Conservation (phyloP, 2,329 filamentous ascomycete species). For the Trichoderma asperellum region DNA sequence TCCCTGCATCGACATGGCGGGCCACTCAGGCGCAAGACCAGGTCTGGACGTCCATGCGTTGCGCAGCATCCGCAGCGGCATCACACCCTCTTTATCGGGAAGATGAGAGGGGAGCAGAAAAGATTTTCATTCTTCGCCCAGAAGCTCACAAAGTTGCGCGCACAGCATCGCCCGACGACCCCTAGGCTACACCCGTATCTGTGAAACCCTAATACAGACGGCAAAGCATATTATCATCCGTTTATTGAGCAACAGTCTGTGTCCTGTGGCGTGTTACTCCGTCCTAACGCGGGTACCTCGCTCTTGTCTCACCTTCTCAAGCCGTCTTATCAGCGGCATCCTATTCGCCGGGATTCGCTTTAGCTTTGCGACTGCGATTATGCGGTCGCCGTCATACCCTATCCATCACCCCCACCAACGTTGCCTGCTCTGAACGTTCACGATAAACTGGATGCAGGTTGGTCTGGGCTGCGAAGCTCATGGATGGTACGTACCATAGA, state of each 20-base stretch:
- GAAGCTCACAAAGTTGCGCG: not conserved
- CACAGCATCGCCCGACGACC: conserved; percentile 18
- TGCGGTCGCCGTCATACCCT: conserved; percentile 18
- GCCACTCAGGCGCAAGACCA: conserved; percentile 8
- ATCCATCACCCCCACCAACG: not conserved
- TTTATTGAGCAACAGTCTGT: not conserved
- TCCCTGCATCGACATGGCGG: conserved; percentile 1
- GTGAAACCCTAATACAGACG: conserved; percentile 7
- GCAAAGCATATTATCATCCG: not conserved
- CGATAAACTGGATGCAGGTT: not conserved
- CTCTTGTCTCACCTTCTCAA: conserved; percentile 20
- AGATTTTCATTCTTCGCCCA: not conserved
- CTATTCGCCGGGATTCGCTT: conserved; percentile 5
- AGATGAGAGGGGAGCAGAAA: not conserved
- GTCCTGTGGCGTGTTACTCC: conserved; percentile 2
- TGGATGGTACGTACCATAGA: conserved; percentile 24
- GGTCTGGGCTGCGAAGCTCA: not conserved
- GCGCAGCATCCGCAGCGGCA: conserved; percentile 12
- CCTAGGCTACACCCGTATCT: conserved; percentile 2
- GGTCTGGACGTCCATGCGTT: not conserved
- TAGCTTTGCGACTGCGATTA: not conserved
- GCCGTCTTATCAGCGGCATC: conserved; percentile 11
- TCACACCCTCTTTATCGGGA: conserved; percentile 21
- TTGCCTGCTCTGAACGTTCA: conserved; percentile 6
- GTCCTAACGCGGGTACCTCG: conserved; percentile 7